These are phyloP conservation scores for Talaromyces marneffei DNA, from an alignment of 2,329 filamentous ascomycete genomes.

Conservation along the genomic window DNA sequence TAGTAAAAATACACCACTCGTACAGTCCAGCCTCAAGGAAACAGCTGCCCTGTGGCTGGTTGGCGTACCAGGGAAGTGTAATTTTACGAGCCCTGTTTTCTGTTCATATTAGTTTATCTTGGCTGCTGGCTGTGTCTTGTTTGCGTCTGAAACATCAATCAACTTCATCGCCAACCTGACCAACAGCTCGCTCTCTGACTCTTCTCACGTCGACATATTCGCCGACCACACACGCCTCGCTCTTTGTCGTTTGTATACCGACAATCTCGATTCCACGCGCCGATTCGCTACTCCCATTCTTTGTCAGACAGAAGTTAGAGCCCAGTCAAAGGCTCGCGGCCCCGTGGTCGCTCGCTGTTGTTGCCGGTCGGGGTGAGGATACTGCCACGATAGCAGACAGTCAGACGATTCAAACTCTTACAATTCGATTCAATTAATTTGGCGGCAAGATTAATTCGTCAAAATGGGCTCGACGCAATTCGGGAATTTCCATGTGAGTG, in stretches of 20 bases:
- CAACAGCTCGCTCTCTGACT: neutral
- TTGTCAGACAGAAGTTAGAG: neutral
- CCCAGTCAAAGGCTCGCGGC: neutral
- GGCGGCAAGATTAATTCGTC: neutral
- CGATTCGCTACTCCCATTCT: neutral
- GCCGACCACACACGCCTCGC: neutral
- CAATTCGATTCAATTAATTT: neutral
- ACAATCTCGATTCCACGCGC: too few species aligned
- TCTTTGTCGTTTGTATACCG: neutral
- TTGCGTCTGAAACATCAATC: conserved; percentile 1
- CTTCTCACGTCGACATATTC: neutral
- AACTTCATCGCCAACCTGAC: neutral
- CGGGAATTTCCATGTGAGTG: conserved; percentile 53
- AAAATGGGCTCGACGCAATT: conserved; percentile 51
- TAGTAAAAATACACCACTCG: too few species aligned
- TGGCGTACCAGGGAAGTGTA: neutral
- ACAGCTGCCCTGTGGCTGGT: neutral
- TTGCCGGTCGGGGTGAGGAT: conserved; percentile 5
- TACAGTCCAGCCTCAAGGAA: neutral
- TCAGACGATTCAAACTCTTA: neutral
- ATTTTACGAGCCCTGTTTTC: neutral
- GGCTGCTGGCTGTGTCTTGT: neutral
- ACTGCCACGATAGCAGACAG: neutral
- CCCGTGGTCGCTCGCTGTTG: conserved; percentile 8
- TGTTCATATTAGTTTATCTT: neutral